phyloP scores from a whole-genome alignment of 805 yeast genomes.

The Candida ovalis region DNA sequence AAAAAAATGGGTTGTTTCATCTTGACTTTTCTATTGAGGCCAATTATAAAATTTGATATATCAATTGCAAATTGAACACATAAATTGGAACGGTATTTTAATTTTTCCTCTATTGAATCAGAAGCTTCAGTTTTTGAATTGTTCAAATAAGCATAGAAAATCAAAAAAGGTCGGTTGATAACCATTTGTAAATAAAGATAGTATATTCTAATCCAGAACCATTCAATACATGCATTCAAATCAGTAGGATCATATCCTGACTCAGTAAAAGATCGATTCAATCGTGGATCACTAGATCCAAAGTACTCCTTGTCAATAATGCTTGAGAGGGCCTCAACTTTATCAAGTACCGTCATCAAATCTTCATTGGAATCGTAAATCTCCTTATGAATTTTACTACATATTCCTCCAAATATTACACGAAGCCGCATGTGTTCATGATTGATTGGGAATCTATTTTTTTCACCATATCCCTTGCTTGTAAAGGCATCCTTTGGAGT shows the following conservation, averaged over 20 bases:
- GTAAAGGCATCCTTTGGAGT: slow-evolving; percentile 7
- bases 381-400: slow-evolving; percentile 19
- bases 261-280: slow-evolving; percentile 6
- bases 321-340: slow-evolving; percentile 16
- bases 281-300: slow-evolving; percentile 10
- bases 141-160: slow-evolving; percentile 21
- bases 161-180: slow-evolving; percentile 22
- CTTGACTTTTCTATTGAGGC: slow-evolving; percentile 14
- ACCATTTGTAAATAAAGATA: slow-evolving; percentile 23
- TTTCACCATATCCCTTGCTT: slow-evolving; percentile 15
- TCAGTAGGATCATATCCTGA: background rate
- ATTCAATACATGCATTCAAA: slow-evolving; percentile 13
- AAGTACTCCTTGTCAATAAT: slow-evolving; percentile 18
- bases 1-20: slow-evolving; percentile 22
- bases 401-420: slow-evolving; percentile 14
- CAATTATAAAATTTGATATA: slow-evolving; percentile 17
- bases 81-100: slow-evolving; percentile 13
- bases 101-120: slow-evolving; percentile 6
- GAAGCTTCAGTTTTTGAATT: slow-evolving; percentile 10
- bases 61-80: slow-evolving; percentile 20
- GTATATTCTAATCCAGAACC: slow-evolving; percentile 28
- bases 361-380: slow-evolving; percentile 19
- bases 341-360: slow-evolving; percentile 15
- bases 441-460: slow-evolving; percentile 12
- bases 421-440: slow-evolving; percentile 22